A percentile compares a stretch with the other conserved stretches of the same genome.
Conservation (phyloP, 192 early-diverging fungal species). For the Coemansia sp. region DNA sequence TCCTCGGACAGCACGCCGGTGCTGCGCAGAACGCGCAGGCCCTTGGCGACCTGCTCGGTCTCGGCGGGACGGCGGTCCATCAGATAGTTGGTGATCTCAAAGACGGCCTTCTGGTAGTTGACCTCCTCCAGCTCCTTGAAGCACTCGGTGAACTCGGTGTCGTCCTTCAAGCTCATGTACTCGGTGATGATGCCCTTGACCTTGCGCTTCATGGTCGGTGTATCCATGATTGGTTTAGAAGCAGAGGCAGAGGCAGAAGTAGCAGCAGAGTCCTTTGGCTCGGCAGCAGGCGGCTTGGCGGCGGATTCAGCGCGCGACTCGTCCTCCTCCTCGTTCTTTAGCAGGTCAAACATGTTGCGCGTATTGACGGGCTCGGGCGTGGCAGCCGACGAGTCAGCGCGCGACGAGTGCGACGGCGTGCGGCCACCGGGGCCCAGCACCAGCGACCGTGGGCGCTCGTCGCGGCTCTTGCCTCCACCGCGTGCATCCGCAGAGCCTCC, state of each 20-base stretch:
- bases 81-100: slow-evolving; percentile 64
- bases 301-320: slow-evolving; percentile 33
- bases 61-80: slow-evolving; percentile 64
- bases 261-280: not conserved
- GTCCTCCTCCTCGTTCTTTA: slow-evolving; percentile 48
- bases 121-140: slow-evolving; percentile 71
- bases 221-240: slow-evolving; percentile 41
- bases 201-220: slow-evolving; percentile 54
- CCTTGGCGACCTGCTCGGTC: slow-evolving; percentile 55
- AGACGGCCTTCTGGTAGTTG: slow-evolving; percentile 59
- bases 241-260: not conserved
- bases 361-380: slow-evolving; percentile 53
- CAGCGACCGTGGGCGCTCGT: slow-evolving; percentile 25
- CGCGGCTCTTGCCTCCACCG: slow-evolving; percentile 48
- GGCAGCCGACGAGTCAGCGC: slow-evolving; percentile 51
- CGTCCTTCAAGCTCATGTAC: slow-evolving; percentile 62
- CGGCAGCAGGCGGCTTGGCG: slow-evolving; percentile 22
- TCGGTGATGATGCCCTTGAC: slow-evolving; percentile 64
- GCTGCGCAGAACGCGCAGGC: slow-evolving; percentile 55
- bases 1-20: slow-evolving; percentile 56
- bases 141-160: slow-evolving; percentile 66
- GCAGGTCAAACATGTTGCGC: slow-evolving; percentile 53
- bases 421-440: slow-evolving; percentile 38
- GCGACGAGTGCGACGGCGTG: slow-evolving; percentile 49
- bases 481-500: slow-evolving; percentile 36